A percentile compares a stretch with the other conserved stretches of the same genome.
These are phyloP conservation scores for Tympanopsis confertula DNA, from an alignment of 2,329 filamentous ascomycete species.

Conservation along the genomic window DNA sequence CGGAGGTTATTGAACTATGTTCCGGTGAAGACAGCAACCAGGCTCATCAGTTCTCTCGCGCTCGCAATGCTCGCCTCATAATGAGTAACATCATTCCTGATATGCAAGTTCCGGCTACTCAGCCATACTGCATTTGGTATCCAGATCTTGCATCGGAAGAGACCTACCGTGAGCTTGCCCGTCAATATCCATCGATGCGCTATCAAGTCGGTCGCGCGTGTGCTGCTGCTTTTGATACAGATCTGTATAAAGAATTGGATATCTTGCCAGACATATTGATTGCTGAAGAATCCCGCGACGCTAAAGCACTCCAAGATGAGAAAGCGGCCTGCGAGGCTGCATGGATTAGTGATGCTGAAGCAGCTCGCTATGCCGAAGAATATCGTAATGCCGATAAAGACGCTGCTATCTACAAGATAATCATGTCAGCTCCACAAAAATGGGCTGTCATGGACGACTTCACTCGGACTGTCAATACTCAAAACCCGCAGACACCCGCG, in stretches of 20 bases:
- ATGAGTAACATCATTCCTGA: slow-evolving; percentile 21
- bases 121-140: slow-evolving; percentile 29
- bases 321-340: too few species aligned
- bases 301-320: too few species aligned
- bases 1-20: too few species aligned
- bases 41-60: slow-evolving; percentile 4
- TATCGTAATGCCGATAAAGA: too few species aligned
- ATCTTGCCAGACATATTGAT: slow-evolving; percentile 24
- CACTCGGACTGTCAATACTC: slow-evolving; percentile 7
- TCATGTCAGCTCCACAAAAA: slow-evolving; percentile 13
- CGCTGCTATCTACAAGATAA: slow-evolving; percentile 14
- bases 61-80: slow-evolving; percentile 18
- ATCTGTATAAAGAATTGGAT: slow-evolving; percentile 21
- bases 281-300: slow-evolving; percentile 25
- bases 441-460: slow-evolving; percentile 26
- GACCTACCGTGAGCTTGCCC: slow-evolving; percentile 19
- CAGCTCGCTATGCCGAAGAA: too few species aligned
- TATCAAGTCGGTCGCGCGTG: slow-evolving; percentile 27
- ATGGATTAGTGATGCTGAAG: neutral
- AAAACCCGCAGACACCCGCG: slow-evolving; percentile 3
- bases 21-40: neutral
- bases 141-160: slow-evolving; percentile 21
- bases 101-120: slow-evolving; percentile 8
- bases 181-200: slow-evolving; percentile 15
- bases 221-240: slow-evolving; percentile 22